These are phyloP conservation scores for Crepidotus variabilis DNA, from an alignment of 768 basidiomycete genomes.

Conservation along the genomic window DNA sequence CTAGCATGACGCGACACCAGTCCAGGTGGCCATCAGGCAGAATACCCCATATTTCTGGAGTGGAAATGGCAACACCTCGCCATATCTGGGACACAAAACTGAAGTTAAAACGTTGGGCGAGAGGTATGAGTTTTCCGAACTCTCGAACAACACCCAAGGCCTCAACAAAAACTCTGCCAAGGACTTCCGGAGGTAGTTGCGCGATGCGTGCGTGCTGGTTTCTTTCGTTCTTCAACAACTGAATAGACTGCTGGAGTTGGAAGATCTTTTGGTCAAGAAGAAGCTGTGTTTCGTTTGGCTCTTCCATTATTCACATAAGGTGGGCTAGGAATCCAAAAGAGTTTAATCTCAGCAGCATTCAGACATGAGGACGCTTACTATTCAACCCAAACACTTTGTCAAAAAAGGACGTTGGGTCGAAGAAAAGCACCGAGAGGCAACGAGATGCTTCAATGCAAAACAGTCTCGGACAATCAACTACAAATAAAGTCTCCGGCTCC, in stretches of 20 bases:
- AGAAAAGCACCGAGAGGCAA: no score
- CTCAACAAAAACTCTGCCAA: constrained; percentile 31
- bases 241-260: constrained; percentile 28
- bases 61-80: neutral
- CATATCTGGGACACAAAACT: constrained; percentile 7
- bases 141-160: constrained; percentile 14
- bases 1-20: neutral
- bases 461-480: no score
- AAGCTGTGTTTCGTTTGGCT: constrained; percentile 17
- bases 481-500: no score
- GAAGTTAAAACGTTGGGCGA: constrained; percentile 22
- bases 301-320: neutral
- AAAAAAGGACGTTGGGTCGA: no score
- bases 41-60: neutral
- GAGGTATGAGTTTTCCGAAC: constrained; percentile 7
- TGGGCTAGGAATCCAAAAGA: no score
- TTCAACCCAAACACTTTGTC: no score
- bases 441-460: no score
- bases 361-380: no score
- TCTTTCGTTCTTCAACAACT: constrained; percentile 28
- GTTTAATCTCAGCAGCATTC: no score
- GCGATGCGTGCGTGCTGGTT: constrained; percentile 35
- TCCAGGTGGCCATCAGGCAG: neutral
- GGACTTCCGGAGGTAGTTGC: constrained; percentile 37
- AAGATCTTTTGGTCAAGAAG: constrained; percentile 35